These are phyloP conservation scores for Pyrenula aspistea DNA, from an alignment of 495 filamentous ascomycete genomes.

Conservation along the genomic window DNA sequence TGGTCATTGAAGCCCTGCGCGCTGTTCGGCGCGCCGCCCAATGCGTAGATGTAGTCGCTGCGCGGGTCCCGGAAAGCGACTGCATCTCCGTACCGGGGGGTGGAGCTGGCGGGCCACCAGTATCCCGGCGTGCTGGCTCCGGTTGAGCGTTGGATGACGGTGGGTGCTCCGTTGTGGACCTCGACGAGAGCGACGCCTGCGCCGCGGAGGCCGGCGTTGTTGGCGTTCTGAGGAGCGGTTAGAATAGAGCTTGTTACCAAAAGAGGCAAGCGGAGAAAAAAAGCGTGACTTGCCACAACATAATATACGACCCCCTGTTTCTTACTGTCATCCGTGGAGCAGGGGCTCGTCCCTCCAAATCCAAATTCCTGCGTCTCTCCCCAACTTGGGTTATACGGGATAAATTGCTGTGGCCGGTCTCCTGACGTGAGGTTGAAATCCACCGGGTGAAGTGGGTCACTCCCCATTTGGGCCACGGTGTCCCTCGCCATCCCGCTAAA, in stretches of 20 bases:
- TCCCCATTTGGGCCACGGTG: constrained; percentile 14
- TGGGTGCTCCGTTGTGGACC: constrained; percentile 17
- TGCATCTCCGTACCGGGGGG: constrained; percentile 20
- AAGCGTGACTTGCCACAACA: constrained; percentile 12
- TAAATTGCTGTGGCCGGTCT: constrained; percentile 20
- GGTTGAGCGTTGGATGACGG: constrained; percentile 13
- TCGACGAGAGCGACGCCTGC: constrained; percentile 21
- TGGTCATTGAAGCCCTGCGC: constrained; percentile 6
- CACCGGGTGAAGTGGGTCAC: constrained; percentile 12
- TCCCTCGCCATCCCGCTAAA: constrained; percentile 27
- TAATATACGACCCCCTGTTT: constrained; percentile 11
- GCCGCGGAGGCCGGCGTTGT: constrained; percentile 14
- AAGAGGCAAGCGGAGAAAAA: not conserved
- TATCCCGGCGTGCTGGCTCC: constrained; percentile 11
- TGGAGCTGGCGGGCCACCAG: constrained; percentile 20
- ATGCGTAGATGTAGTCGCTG: constrained; percentile 21
- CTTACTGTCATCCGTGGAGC: constrained; percentile 12
- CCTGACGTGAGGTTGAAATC: constrained; percentile 12
- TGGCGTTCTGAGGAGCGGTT: constrained; percentile 13
- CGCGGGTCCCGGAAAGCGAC: constrained; percentile 21
- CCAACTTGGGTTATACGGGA: constrained; percentile 19
- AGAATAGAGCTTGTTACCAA: not conserved
- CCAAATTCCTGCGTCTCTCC: constrained; percentile 17
- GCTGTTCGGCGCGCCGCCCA: constrained; percentile 16
- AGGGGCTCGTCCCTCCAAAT: constrained; percentile 23